Conservation (phyloP, 2,329 filamentous ascomycete genomes). For the Boeremia lycopersici region DNA sequence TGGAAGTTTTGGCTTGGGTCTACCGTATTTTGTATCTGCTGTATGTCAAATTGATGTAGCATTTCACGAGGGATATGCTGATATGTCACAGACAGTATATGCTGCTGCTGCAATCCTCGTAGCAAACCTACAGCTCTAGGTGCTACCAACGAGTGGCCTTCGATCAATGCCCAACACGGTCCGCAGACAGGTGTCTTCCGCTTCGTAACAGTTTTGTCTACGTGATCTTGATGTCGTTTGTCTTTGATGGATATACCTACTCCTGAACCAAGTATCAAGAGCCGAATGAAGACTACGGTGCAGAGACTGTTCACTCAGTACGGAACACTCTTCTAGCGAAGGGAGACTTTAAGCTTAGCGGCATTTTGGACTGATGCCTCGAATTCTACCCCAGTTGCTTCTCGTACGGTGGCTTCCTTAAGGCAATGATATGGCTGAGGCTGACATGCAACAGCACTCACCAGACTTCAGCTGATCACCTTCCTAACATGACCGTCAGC, state of each 20-base stretch:
- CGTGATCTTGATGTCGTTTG: no score
- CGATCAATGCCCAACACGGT: no score
- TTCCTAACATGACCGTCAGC: background rate
- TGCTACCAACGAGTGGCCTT: background rate
- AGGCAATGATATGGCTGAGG: background rate
- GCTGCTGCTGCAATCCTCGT: background rate
- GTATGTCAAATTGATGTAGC: background rate
- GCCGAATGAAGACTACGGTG: no score
- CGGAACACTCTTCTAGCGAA: no score
- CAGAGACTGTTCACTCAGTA: no score
- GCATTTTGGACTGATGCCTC: no score
- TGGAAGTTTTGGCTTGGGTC: slow-evolving; percentile 40
- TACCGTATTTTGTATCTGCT: slow-evolving; percentile 39
- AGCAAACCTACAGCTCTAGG: background rate
- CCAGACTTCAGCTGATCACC: background rate
- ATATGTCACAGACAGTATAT: background rate
- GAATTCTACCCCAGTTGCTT: no score
- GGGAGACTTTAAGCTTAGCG: no score
- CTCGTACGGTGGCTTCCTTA: background rate
- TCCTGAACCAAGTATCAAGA: no score
- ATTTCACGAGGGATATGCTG: background rate
- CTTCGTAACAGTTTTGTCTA: no score
- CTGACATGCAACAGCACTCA: background rate
- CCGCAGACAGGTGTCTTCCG: no score
- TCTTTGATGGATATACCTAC: no score